Base-by-base conservation (phyloP, 2,329 filamentous ascomycete genomes). In the Metarhizium guizhouense region DNA sequence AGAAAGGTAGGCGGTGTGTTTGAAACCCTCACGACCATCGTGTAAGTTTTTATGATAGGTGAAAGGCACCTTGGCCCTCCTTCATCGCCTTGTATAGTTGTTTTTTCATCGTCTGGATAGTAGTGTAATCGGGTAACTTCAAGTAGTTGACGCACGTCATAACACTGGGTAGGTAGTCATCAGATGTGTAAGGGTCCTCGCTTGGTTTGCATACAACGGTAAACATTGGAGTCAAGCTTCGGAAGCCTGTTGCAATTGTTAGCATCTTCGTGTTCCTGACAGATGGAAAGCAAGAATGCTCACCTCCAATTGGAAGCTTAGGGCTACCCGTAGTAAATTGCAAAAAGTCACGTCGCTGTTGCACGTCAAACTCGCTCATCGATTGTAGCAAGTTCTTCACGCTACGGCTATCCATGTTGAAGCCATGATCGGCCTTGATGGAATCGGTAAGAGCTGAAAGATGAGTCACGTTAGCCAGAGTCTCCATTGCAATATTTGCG, bases 131-230 rank as follows among this genome's bases (percentile, higher is more conserved):
- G 20, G 94, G 94, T 67, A 99, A 81, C 74, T 99, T 99, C 65
- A 99, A 83, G 70, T 99, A 99, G 72, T 99, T 99, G 72, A 96
- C 94, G 70, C 95, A 99, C 11, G 95, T 99, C 95, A 99, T 99
- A 70, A 99, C 95, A 69, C 92, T 97, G 13, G 95, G 94, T n/a
- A 99, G 81, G 66, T 97, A 99, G 74, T 99, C 94, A 67, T 99
- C 94, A 4, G 93, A 93, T 3, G 86, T 87, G 70, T 92, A 94
- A 2, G 94, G 94, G 16, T 90, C 85, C 68, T 99, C 94, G 70
- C 90, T 95, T n/a, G 93, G 93, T 72, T 96, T 96, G 80, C 94
- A 97, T 47, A 99, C 94, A 59, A 99, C 94, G 3, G 94, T 99
- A 69, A 99, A 97, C 86, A 97, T 96, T 20, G 94, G 94, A 2